These are phyloP conservation scores for Ophiostoma sp. DNA, from an alignment of 2,329 filamentous ascomycete genomes.

Conservation along the genomic window DNA sequence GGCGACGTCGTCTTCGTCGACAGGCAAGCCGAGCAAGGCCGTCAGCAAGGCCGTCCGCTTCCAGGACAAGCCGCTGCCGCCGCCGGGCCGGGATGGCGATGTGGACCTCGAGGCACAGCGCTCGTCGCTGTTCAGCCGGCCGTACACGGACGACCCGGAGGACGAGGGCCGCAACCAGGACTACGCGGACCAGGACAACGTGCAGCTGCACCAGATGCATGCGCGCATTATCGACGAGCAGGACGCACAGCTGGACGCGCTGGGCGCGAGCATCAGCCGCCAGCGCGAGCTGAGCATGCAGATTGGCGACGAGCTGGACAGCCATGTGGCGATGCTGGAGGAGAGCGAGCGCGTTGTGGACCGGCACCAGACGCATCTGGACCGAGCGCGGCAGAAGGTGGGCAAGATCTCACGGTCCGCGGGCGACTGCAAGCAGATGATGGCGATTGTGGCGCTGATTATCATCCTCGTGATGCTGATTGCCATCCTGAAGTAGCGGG, in stretches of 20 bases:
- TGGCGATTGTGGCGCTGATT: slow-evolving; percentile 73
- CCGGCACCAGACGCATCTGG: slow-evolving; percentile 68
- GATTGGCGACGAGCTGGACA: slow-evolving; percentile 92
- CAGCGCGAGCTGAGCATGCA: slow-evolving; percentile 91
- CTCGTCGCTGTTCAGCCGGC: slow-evolving; percentile 42
- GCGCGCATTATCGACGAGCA: slow-evolving; percentile 75
- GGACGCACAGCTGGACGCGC: slow-evolving; percentile 82
- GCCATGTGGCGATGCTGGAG: slow-evolving; percentile 81
- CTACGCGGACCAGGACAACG: slow-evolving; percentile 58
- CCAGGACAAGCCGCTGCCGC: slow-evolving; percentile 54
- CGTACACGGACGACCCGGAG: slow-evolving; percentile 65
- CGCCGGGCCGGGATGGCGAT: slow-evolving; percentile 44
- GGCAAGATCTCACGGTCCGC: slow-evolving; percentile 64
- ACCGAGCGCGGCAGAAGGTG: slow-evolving; percentile 67
- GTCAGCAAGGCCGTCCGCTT: slow-evolving; percentile 76
- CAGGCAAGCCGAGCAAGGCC: slow-evolving; percentile 28
- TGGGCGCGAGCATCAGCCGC: slow-evolving; percentile 80
- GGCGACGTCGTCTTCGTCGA: slow-evolving; percentile 19
- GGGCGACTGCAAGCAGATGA: slow-evolving; percentile 82
- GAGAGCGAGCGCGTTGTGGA: slow-evolving; percentile 81
- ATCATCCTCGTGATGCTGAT: slow-evolving; percentile 78
- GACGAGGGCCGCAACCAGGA: slow-evolving; percentile 40
- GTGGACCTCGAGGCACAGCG: slow-evolving; percentile 38
- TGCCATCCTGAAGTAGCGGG: slow-evolving; percentile 63
- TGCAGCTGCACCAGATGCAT: slow-evolving; percentile 84